Conservation (phyloP, 2,329 filamentous ascomycete genomes). For the Pseudogymnoascus sp. region DNA sequence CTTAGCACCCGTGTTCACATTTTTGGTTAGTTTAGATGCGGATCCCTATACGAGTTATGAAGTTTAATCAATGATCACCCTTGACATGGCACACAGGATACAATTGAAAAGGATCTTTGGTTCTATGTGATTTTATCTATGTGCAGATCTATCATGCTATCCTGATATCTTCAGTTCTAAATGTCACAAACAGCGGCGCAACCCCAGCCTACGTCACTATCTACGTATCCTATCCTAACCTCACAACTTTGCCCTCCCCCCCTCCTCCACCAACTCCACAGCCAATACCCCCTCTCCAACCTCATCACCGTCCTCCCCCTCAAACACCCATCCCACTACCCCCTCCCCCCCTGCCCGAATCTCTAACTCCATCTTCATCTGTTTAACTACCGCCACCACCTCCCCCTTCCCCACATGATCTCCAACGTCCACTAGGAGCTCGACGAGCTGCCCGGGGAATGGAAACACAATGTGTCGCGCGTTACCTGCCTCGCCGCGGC, state of each 20-base stretch:
- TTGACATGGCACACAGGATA: background rate
- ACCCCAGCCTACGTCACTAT: background rate
- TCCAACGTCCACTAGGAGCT: constrained; percentile 48
- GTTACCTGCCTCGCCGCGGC: constrained; percentile 42
- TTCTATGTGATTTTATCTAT: background rate
- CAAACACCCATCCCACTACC: constrained; percentile 22
- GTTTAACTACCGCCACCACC: constrained; percentile 50
- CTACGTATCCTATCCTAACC: background rate
- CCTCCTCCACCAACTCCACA: constrained; percentile 9
- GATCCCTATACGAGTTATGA: background rate
- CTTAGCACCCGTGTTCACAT: too few species aligned
- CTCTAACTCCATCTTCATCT: constrained; percentile 67
- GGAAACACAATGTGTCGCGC: constrained; percentile 47
- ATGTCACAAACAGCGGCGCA: background rate
- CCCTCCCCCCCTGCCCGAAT: constrained; percentile 34
- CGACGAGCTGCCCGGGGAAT: constrained; percentile 51
- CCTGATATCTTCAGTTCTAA: background rate
- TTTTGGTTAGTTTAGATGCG: background rate
- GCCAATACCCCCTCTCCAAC: constrained; percentile 23
- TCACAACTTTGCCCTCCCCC: background rate
- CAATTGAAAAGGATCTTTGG: background rate
- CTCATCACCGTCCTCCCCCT: constrained; percentile 24
- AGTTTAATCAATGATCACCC: background rate
- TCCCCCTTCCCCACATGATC: constrained; percentile 44
- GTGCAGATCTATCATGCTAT: background rate